Evolutionary conservation across 768 basidiomycete genomes (phyloP), one percentile per base, ranked within the genome.

Genomic region (Cystofilobasidium capitatum): DNA sequence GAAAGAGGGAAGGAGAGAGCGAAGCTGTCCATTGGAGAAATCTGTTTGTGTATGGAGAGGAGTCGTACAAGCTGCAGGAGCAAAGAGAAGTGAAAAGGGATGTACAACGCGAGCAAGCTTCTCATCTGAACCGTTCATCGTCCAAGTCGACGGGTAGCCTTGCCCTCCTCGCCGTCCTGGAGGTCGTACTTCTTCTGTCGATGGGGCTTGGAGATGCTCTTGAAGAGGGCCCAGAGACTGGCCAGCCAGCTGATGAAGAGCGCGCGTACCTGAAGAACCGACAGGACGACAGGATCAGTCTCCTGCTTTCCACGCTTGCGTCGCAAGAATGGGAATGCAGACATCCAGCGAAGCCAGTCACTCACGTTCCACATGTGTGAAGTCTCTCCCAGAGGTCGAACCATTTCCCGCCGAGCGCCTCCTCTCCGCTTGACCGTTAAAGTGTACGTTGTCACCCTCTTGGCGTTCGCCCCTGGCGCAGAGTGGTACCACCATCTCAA

Each of bases 351-450:
- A 10, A 1, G 51, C 26, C 4, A 55, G 49, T 20, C 14, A 55
- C 51, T 55, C 4, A 55, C 51, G 51, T 55, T 55, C 51, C 51
- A 55, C 51, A 33, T 2, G 9, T 8, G 6, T 17, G 51, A 55
- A 12, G 51, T 31, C 51, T 33, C 14, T 6, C 51, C 51, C 14
- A 3, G 51, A 16, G 51, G 51, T 26, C 33, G 51, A 8, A 60
- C 47, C 35, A 58, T 66, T 12, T 47, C 62, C 49, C 75, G 71
- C 31, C 82, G 79, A 0, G 80, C 75, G 1, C 83, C 82, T 14
- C 80, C 79, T 1, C 71, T 71, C 49, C 83, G 70, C 70, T 73
- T 77, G 58, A 83, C 71, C 71, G 79, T 77, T 65, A 83, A 79
- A 61, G 75, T 76, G 71, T 79, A 77, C 62, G 75, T 77, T 40